These are phyloP conservation scores for Mycena vulgaris DNA, from an alignment of 768 basidiomycete species.

Conservation along the genomic window DNA sequence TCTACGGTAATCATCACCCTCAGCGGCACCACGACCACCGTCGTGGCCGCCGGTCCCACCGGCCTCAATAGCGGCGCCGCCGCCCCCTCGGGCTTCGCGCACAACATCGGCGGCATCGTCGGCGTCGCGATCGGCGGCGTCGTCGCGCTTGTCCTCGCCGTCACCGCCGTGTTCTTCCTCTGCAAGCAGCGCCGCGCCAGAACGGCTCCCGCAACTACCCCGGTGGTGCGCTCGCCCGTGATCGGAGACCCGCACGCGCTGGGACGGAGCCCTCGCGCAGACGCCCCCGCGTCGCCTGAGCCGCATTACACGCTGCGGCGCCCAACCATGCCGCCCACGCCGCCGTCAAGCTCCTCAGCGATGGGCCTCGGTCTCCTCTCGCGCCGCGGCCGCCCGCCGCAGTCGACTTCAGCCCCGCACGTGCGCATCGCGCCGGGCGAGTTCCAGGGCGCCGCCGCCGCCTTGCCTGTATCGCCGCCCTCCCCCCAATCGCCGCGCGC, in stretches of 20 bases:
- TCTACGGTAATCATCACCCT: slow-evolving; percentile 3
- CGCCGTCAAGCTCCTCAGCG: slow-evolving; percentile 11
- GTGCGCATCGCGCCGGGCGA: slow-evolving; percentile 3
- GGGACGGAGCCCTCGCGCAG: too few species aligned
- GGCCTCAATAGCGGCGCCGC: neutral
- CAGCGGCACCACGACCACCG: neutral
- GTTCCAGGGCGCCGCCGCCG: slow-evolving; percentile 12
- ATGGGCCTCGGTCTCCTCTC: slow-evolving; percentile 3
- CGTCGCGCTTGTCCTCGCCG: slow-evolving; percentile 2
- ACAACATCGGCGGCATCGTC: slow-evolving; percentile 23
- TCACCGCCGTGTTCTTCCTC: neutral
- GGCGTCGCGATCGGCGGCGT: slow-evolving; percentile 25
- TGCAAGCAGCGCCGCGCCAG: too few species aligned
- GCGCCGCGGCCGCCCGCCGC: slow-evolving; percentile 14
- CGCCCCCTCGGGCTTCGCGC: neutral
- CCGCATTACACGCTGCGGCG: slow-evolving; percentile 3
- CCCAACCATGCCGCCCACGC: slow-evolving; percentile 16
- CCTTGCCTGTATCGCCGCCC: neutral
- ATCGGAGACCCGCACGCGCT: neutral
- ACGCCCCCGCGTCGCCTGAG: neutral
- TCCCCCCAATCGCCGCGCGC: neutral
- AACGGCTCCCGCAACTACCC: too few species aligned
- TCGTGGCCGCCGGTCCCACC: neutral
- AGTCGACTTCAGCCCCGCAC: too few species aligned
- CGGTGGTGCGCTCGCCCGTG: too few species aligned